Conservation (phyloP, 352 stramenopile genomes). For the Ophiocytium majus region DNA sequence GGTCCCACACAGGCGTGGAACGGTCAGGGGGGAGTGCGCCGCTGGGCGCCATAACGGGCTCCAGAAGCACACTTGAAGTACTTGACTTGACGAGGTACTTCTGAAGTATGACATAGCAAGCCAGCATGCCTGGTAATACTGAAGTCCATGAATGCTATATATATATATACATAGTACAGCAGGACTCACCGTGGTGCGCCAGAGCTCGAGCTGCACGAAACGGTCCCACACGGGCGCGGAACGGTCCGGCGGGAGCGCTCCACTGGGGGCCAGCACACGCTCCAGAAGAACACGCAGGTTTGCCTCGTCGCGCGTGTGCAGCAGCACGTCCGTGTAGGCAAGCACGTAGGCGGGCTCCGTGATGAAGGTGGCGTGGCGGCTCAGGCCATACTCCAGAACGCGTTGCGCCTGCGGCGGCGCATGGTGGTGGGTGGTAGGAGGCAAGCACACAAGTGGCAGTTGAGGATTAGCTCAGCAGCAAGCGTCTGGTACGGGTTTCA, state of each 20-base stretch:
- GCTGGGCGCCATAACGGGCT: neutral
- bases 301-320: conserved; percentile 41
- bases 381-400: conserved; percentile 49
- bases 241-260: conserved; percentile 26
- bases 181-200: conserved; percentile 17
- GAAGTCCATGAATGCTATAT: no score
- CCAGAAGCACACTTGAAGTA: neutral
- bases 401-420: conserved; percentile 14
- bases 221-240: conserved; percentile 40
- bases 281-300: conserved; percentile 50
- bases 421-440: neutral
- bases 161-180: neutral
- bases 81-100: no score
- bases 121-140: no score
- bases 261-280: conserved; percentile 33
- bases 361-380: conserved; percentile 45
- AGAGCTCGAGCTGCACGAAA: conserved; percentile 50
- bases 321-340: conserved; percentile 46
- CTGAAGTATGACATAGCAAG: no score
- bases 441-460: no score
- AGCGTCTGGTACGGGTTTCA: neutral
- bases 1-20: conserved; percentile 35
- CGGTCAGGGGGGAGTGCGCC: conserved; percentile 26
- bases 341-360: conserved; percentile 51
- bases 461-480: no score